Evolutionary conservation across 23 red algal species (phyloP).

Genomic region (Chondrus crispus): DNA sequence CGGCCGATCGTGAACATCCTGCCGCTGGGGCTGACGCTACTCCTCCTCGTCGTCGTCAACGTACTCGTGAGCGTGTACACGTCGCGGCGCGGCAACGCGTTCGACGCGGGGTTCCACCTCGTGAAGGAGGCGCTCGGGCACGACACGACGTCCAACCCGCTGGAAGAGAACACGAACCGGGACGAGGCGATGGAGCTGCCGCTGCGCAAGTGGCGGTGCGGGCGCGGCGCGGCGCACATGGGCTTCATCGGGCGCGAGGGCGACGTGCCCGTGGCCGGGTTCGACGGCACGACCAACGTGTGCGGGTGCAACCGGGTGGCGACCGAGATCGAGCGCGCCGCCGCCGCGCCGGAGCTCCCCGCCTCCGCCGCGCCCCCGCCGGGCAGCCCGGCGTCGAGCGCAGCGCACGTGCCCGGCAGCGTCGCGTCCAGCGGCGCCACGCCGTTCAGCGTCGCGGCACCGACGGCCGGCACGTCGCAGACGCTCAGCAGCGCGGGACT

Average conservation of each 20-base stretch:
- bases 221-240: background rate
- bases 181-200: too few species aligned
- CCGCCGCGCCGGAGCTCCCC: too few species aligned
- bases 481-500: too few species aligned
- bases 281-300: background rate
- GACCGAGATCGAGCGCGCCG: too few species aligned
- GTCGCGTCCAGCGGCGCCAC: too few species aligned
- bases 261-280: background rate
- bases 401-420: too few species aligned
- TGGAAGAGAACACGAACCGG: too few species aligned
- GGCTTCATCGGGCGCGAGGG: background rate
- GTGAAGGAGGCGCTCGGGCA: background rate
- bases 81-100: background rate
- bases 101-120: background rate
- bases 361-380: too few species aligned
- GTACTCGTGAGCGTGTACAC: background rate
- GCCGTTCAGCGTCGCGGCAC: too few species aligned
- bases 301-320: too few species aligned
- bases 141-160: background rate
- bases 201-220: slow-evolving; percentile 5
- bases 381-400: too few species aligned
- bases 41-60: background rate
- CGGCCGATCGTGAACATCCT: background rate
- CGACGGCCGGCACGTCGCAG: too few species aligned
- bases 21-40: background rate